Conservation (phyloP, 495 filamentous ascomycete species). For the Staphylotrichum longicolle region DNA sequence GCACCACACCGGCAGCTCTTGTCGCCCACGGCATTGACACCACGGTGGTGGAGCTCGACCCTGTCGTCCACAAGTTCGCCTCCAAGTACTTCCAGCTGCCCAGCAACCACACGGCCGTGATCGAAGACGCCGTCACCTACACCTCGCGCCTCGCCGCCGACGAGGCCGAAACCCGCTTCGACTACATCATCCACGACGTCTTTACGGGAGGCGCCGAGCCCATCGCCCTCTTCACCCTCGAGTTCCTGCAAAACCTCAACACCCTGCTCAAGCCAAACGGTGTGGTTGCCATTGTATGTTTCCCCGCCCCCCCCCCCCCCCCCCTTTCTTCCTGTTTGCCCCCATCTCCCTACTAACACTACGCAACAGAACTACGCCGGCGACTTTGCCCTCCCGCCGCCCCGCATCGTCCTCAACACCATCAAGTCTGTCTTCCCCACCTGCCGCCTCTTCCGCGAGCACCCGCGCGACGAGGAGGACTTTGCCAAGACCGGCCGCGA, state of each 20-base stretch:
- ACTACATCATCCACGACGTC: constrained; percentile 98
- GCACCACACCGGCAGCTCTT: constrained; percentile 82
- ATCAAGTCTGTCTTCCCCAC: constrained; percentile 70
- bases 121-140: constrained; percentile 78
- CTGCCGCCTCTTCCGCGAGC: constrained; percentile 83
- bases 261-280: constrained; percentile 72
- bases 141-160: constrained; percentile 52
- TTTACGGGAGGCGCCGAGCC: constrained; percentile 97
- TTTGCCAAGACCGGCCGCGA: constrained; percentile 51
- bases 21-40: constrained; percentile 86
- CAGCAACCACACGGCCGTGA: constrained; percentile 70
- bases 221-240: constrained; percentile 76
- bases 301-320: neutral
- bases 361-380: constrained; percentile 85
- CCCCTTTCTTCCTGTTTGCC: neutral
- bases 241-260: constrained; percentile 69
- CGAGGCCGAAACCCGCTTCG: constrained; percentile 53
- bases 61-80: constrained; percentile 79
- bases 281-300: constrained; percentile 82
- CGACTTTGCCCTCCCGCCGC: constrained; percentile 70
- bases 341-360: neutral
- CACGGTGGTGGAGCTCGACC: constrained; percentile 92
- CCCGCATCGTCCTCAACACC: constrained; percentile 68
- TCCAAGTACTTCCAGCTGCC: constrained; percentile 78
- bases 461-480: constrained; percentile 46